These are phyloP conservation scores for Debaryomycetaceae sp. DNA, from an alignment of 1,139 yeast genomes.

Conservation along the genomic window DNA sequence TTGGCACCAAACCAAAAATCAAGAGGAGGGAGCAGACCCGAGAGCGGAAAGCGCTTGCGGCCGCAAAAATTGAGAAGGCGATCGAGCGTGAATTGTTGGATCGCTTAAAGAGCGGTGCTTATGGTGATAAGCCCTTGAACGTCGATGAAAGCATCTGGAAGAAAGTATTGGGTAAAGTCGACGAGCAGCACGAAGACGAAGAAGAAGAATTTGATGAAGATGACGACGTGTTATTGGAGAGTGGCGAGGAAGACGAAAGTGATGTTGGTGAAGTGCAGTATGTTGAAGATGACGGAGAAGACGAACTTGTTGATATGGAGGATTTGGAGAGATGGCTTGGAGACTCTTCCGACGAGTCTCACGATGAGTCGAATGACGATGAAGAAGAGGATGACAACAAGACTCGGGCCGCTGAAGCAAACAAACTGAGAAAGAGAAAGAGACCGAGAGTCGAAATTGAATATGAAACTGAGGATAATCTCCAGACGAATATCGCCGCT, in stretches of 20 bases:
- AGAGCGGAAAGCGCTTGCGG: slow-evolving; percentile 92
- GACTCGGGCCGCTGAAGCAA: slow-evolving; percentile 22
- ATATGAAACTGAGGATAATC: slow-evolving; percentile 52
- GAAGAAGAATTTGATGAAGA: slow-evolving; percentile 51
- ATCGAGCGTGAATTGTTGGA: slow-evolving; percentile 92
- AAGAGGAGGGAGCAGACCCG: slow-evolving; percentile 88
- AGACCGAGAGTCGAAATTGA: slow-evolving; percentile 77
- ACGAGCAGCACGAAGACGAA: slow-evolving; percentile 44
- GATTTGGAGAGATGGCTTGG: slow-evolving; percentile 88
- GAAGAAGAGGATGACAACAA: slow-evolving; percentile 27
- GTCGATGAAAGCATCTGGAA: slow-evolving; percentile 96
- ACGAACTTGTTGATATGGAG: slow-evolving; percentile 83
- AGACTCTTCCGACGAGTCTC: slow-evolving; percentile 37
- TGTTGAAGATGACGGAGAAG: slow-evolving; percentile 80
- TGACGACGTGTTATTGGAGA: slow-evolving; percentile 49
- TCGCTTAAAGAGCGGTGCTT: slow-evolving; percentile 93
- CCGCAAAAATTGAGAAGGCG: slow-evolving; percentile 93
- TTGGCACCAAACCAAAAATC: slow-evolving; percentile 87
- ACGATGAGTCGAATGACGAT: slow-evolving; percentile 9
- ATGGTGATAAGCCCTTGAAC: slow-evolving; percentile 93
- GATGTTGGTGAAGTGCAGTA: slow-evolving; percentile 77
- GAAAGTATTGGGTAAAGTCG: slow-evolving; percentile 73
- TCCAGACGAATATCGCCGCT: slow-evolving; percentile 22
- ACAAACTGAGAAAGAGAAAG: slow-evolving; percentile 37
- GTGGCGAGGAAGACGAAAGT: slow-evolving; percentile 45